Percentiles rank a stretch among this genome's conserved stretches.
Conservation (phyloP, 331 rosid genomes). For the Dryas integrifolia region DNA sequence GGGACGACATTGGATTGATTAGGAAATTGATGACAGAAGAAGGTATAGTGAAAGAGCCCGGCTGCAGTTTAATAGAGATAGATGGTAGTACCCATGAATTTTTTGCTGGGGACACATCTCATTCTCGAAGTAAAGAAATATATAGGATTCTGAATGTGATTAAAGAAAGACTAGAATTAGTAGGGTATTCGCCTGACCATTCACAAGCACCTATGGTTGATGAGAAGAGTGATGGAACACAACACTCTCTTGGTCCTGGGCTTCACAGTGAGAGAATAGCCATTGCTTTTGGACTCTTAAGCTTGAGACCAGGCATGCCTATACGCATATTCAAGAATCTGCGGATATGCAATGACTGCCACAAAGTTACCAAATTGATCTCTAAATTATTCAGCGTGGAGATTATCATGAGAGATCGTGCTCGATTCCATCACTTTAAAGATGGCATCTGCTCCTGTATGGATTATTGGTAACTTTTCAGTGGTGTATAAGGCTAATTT, state of each 20-base stretch:
- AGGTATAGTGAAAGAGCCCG: slow-evolving; percentile 69
- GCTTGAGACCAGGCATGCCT: neutral
- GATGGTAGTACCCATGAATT: slow-evolving; percentile 66
- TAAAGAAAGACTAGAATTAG: slow-evolving; percentile 43
- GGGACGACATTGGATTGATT: slow-evolving; percentile 66
- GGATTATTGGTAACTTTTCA: slow-evolving; percentile 55
- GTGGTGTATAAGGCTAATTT: neutral
- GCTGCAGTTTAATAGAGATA: slow-evolving; percentile 68
- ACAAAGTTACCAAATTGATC: slow-evolving; percentile 53
- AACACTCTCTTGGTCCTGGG: slow-evolving; percentile 32
- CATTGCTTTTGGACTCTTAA: slow-evolving; percentile 56
- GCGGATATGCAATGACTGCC: slow-evolving; percentile 53
- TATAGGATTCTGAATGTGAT: slow-evolving; percentile 45
- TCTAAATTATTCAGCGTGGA: slow-evolving; percentile 39
- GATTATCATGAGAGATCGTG: slow-evolving; percentile 64
- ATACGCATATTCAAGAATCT: slow-evolving; percentile 69
- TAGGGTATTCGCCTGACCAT: slow-evolving; percentile 48
- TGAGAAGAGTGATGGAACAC: slow-evolving; percentile 39
- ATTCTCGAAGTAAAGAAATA: slow-evolving; percentile 50
- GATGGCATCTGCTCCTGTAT: slow-evolving; percentile 70
- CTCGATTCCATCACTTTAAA: slow-evolving; percentile 50
- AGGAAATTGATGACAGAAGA: slow-evolving; percentile 68
- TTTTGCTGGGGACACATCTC: slow-evolving; percentile 77
- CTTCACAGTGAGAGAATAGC: slow-evolving; percentile 75
- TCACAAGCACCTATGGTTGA: slow-evolving; percentile 58